Evolutionary conservation across 169 alveolate genomes (phyloP), one percentile per base, ranked within the genome.

Genomic region (Eimeria mitis): DNA sequence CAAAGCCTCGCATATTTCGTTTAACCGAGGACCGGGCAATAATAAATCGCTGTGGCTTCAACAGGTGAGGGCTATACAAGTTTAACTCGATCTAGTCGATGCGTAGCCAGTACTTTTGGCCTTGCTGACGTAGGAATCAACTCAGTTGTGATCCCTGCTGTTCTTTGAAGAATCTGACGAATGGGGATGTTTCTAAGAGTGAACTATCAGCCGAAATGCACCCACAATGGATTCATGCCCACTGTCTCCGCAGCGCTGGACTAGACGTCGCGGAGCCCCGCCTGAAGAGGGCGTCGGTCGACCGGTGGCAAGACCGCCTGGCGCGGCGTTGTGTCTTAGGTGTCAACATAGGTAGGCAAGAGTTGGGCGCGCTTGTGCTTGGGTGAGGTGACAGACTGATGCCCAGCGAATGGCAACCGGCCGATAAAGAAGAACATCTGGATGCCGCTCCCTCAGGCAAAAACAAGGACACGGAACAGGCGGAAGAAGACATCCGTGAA

Each of bases 11-110:
- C 31, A 85, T 98, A 65, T 98, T 97, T 83, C 96, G 99, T 63
- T 97, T 97, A 44, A 84, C 89, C 31, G 96, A 94, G 89, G 97
- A 97, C 68, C 95, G 95, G 84, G 98, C 98, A 75, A 63, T 98
- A 61, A 96, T 98, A 42, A 98, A 98, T 96, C 88, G 98, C 3
- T 97, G 97, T 83, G 99, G 99, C 0, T 98, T 98, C 95, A 98
- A 98, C 96, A 97, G 97, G 98, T 95, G 85, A 28, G 87, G 23
- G 88, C 3, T 23, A 7, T 5, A 37, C 16, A 40, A 40, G 40
- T 21, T 21, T 2, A 11, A 40, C 14, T 37, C 34, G 31, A 16
- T 5, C 83, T 40, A 56, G 16, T 19, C n/a, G 19, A 9, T 31
- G 14, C 54, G 83, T 73, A 40, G 52, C 31, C 19, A 34, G 31